Conservation (phyloP, 2,329 filamentous ascomycete genomes). For the Fusarium sp. region DNA sequence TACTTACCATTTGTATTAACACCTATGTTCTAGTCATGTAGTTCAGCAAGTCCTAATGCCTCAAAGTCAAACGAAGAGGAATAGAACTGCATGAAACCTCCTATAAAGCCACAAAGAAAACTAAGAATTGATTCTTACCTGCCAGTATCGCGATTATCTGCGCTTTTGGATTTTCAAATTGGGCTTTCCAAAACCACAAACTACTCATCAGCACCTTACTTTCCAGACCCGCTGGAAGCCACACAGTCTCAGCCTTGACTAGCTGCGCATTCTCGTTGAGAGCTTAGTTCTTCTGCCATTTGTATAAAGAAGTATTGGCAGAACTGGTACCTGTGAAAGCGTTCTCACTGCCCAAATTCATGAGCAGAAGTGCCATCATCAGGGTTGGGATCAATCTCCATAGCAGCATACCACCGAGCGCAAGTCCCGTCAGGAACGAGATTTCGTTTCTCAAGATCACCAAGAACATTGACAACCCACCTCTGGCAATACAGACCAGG, state of each 20-base stretch:
- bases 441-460: neutral
- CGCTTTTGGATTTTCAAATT: too few species aligned
- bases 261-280: neutral
- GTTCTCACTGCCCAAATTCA: neutral
- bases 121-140: neutral
- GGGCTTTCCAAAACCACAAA: too few species aligned
- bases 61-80: too few species aligned
- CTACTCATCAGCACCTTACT: neutral
- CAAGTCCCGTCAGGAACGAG: neutral
- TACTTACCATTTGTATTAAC: too few species aligned
- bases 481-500: neutral
- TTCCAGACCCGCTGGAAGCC: neutral
- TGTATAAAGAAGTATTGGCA: neutral
- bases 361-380: neutral
- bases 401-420: neutral
- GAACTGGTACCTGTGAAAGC: neutral
- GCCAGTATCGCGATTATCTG: neutral
- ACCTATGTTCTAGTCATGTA: too few species aligned
- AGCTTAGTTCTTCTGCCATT: neutral
- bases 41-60: too few species aligned
- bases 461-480: slow-evolving; percentile 1
- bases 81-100: neutral
- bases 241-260: neutral
- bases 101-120: neutral
- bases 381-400: neutral